A percentile compares a stretch with the other conserved stretches of the same genome.
Conservation (phyloP, 1,284 basidiomycete genomes). For the Ceratobasidium sp. region DNA sequence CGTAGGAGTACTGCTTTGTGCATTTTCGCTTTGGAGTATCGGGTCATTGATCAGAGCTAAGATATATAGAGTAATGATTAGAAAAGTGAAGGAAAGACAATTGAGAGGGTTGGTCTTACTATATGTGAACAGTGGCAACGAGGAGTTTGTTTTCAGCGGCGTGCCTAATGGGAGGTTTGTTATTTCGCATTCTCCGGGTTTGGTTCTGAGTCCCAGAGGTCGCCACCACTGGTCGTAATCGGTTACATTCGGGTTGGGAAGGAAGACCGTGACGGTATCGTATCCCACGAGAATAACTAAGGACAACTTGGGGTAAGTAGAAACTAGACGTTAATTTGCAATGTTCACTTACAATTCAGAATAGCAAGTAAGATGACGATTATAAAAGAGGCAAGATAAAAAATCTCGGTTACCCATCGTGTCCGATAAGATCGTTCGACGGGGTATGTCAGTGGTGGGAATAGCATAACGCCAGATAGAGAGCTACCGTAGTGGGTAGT, state of each 20-base stretch:
- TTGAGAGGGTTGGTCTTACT: background rate
- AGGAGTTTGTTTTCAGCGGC: conserved; percentile 1
- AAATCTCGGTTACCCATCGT: conserved; percentile 8
- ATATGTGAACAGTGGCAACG: conserved; percentile 14
- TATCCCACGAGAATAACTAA: conserved; percentile 10
- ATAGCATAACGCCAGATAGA: background rate
- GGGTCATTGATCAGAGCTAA: no score
- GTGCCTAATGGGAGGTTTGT: background rate
- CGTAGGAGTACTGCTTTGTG: conserved; percentile 63
- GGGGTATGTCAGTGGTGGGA: background rate
- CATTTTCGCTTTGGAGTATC: no score
- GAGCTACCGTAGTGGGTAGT: no score
- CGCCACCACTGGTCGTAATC: conserved; percentile 25
- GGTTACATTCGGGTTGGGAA: conserved; percentile 3
- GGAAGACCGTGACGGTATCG: background rate
- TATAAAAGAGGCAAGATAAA: background rate
- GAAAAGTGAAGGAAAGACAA: no score
- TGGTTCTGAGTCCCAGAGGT: background rate
- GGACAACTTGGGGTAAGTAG: no score
- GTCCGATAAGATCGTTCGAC: conserved; percentile 5
- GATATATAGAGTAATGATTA: no score
- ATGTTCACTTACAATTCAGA: background rate
- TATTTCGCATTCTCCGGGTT: conserved; percentile 3
- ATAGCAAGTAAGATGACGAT: background rate
- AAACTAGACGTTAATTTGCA: no score